A percentile compares a stretch with the other conserved stretches of the same genome.
phyloP scores from a whole-genome alignment of 2,329 filamentous ascomycete species.

The Monilinia aucupariae region DNA sequence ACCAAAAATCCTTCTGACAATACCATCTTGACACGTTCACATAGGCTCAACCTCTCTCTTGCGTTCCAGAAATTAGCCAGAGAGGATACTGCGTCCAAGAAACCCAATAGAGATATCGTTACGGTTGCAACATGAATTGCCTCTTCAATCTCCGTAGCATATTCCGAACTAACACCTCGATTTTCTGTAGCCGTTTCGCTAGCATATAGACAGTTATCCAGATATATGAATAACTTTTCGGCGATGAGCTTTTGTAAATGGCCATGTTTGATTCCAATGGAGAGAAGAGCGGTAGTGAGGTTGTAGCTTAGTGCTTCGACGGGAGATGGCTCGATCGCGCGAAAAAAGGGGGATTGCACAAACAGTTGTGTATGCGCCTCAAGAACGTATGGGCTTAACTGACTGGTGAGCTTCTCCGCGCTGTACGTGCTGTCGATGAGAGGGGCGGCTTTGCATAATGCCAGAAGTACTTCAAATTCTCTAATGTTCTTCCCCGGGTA shows the following conservation, averaged over 20 bases:
- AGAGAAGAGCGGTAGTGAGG: constrained; percentile 75
- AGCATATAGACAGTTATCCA: constrained; percentile 62
- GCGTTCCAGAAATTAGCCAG: constrained; percentile 77
- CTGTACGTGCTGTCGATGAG: constrained; percentile 64
- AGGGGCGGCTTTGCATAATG: constrained; percentile 84
- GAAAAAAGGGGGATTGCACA: constrained; percentile 73
- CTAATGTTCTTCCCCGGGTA: constrained; percentile 61
- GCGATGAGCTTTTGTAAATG: constrained; percentile 62
- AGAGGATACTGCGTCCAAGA: constrained; percentile 74
- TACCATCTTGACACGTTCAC: constrained; percentile 65
- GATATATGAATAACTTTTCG: constrained; percentile 63
- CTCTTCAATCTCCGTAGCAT: constrained; percentile 53
- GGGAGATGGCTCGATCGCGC: constrained; percentile 77
- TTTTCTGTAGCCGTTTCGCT: constrained; percentile 51
- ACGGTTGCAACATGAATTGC: constrained; percentile 68
- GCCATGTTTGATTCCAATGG: constrained; percentile 67
- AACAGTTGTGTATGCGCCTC: constrained; percentile 79
- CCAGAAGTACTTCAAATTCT: constrained; percentile 87
- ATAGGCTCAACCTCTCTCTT: constrained; percentile 65
- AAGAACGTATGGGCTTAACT: constrained; percentile 77
- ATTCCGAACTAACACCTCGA: constrained; percentile 50
- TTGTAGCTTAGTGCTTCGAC: constrained; percentile 78
- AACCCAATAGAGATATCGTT: constrained; percentile 80
- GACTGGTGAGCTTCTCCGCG: constrained; percentile 71
- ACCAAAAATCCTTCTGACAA: constrained; percentile 82